Conservation (phyloP, 257 asterid species). For the Misopates orontium region DNA sequence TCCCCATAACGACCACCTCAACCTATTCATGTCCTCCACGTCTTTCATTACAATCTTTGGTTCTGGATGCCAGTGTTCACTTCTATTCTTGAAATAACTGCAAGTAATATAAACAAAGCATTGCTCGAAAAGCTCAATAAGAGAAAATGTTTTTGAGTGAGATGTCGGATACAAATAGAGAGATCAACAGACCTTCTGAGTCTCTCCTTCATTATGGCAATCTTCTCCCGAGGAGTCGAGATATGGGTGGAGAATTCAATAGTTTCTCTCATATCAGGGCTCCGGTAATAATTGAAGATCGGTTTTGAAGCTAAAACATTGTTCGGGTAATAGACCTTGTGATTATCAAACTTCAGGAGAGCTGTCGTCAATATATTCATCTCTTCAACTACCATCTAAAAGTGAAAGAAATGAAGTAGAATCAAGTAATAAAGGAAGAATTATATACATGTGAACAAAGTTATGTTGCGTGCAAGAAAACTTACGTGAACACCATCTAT, state of each 20-base stretch:
- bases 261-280: constrained; percentile 94
- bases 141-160: not conserved
- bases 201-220: constrained; percentile 66
- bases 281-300: constrained; percentile 83
- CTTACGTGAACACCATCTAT: constrained; percentile 82
- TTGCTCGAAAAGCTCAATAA: too few species aligned
- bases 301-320: constrained; percentile 70
- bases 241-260: constrained; percentile 72
- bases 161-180: not conserved
- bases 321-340: constrained; percentile 79
- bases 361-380: constrained; percentile 85
- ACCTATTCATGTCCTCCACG: constrained; percentile 80
- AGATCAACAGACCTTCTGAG: constrained; percentile 60
- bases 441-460: not conserved
- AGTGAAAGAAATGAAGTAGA: not conserved
- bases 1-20: constrained; percentile 78
- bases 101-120: constrained; percentile 2
- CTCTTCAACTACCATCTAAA: constrained; percentile 95
- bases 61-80: constrained; percentile 78
- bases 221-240: constrained; percentile 76
- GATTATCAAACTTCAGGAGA: constrained; percentile 72
- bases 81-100: constrained; percentile 65
- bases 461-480: not conserved
- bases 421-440: not conserved
- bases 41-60: constrained; percentile 81